phyloP scores from a whole-genome alignment of 75 land plant genomes.

The Larix kaempferi region DNA sequence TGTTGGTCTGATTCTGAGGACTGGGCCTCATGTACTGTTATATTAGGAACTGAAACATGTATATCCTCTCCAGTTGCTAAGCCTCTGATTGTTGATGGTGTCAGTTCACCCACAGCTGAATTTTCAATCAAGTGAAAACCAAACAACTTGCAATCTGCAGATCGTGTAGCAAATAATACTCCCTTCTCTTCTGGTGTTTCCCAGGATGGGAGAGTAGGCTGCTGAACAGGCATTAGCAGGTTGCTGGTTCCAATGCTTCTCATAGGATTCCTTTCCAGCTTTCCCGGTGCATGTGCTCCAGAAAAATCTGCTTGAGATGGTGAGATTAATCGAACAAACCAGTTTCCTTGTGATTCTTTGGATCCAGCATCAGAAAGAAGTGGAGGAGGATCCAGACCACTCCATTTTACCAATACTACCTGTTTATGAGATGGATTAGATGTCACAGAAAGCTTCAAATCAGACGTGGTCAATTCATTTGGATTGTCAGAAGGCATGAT shows the following conservation, averaged over 20 bases:
- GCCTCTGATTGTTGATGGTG: slow-evolving; percentile 9
- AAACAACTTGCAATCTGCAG: slow-evolving; percentile 29
- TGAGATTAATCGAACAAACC: not conserved
- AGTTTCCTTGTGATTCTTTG: slow-evolving; percentile 2
- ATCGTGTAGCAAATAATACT: not conserved
- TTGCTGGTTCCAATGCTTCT: not conserved
- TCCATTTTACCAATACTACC: slow-evolving; percentile 1
- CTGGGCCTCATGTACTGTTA: not conserved
- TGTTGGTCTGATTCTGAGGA: slow-evolving; percentile 16
- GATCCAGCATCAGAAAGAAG: not conserved
- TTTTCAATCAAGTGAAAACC: slow-evolving; percentile 28
- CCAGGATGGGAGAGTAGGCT: not conserved
- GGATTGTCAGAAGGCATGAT: not conserved
- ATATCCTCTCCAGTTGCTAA: slow-evolving; percentile 10
- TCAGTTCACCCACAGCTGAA: slow-evolving; percentile 8
- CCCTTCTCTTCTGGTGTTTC: not conserved
- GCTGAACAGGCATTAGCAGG: not conserved
- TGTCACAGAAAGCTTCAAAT: not conserved
- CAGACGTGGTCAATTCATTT: not conserved
- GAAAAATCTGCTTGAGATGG: not conserved
- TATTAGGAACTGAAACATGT: slow-evolving; percentile 3
- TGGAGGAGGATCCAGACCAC: not conserved
- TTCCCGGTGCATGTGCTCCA: not conserved
- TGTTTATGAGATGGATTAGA: slow-evolving; percentile 1
- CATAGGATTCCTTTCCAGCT: not conserved